These are phyloP conservation scores for Podospora didyma DNA, from an alignment of 495 filamentous ascomycete genomes.

Conservation along the genomic window DNA sequence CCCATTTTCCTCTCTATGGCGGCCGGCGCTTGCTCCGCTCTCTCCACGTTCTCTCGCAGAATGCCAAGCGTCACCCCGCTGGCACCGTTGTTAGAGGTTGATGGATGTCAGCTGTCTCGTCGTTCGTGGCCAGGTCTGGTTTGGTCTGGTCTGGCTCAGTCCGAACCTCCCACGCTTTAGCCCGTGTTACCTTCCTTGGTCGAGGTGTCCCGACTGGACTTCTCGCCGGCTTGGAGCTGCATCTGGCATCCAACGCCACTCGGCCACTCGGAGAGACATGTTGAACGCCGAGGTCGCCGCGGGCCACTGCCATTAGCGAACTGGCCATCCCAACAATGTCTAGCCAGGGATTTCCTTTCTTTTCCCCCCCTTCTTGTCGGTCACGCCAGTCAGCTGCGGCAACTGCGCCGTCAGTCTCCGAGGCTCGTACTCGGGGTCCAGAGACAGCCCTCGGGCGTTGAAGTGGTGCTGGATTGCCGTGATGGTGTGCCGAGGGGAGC, in stretches of 20 bases:
- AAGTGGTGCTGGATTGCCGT: no score
- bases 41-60: background rate
- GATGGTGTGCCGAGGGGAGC: no score
- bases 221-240: background rate
- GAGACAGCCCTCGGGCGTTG: no score
- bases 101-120: background rate
- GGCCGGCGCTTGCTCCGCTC: background rate
- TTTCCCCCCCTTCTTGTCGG: background rate
- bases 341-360: background rate
- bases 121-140: background rate
- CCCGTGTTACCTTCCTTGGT: no score
- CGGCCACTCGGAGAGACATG: background rate
- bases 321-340: background rate
- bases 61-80: no score
- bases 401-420: background rate
- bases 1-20: background rate
- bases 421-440: background rate
- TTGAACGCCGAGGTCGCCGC: no score
- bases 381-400: background rate
- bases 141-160: background rate
- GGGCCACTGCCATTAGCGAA: background rate
- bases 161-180: no score
- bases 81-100: background rate
- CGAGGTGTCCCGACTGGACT: background rate
- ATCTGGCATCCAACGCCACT: no score